These are phyloP conservation scores for Gymnopilus junonius DNA, from an alignment of 768 basidiomycete genomes.

Conservation along the genomic window DNA sequence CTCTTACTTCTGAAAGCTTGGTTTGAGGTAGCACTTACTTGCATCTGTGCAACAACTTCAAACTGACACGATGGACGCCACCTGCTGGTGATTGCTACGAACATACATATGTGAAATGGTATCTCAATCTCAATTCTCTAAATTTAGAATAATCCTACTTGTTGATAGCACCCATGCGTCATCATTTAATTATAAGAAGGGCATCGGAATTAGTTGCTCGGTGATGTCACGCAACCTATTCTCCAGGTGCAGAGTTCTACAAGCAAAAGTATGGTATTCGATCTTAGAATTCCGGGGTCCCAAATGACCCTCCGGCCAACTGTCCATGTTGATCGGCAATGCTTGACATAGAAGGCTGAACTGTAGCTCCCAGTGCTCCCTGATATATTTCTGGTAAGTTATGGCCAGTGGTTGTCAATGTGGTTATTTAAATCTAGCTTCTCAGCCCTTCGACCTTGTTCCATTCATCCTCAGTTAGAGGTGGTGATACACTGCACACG, in stretches of 20 bases:
- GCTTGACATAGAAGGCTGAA: background rate
- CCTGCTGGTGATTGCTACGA: background rate
- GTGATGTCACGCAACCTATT: too few species aligned
- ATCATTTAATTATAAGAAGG: background rate
- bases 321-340: background rate
- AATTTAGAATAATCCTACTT: background rate
- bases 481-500: too few species aligned
- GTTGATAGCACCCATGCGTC: background rate
- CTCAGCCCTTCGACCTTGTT: too few species aligned
- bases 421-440: too few species aligned
- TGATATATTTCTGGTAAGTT: background rate
- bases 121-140: background rate
- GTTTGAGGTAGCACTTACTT: background rate
- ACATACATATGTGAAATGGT: background rate
- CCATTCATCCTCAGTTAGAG: too few species aligned
- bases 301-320: background rate
- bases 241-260: too few species aligned
- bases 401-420: background rate
- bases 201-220: background rate
- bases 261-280: background rate
- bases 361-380: too few species aligned
- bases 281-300: background rate
- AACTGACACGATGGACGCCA: background rate
- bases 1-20: background rate
- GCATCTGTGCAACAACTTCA: background rate